These are phyloP conservation scores for Penicillium maclennaniae DNA, from an alignment of 495 filamentous ascomycete species.

Conservation along the genomic window DNA sequence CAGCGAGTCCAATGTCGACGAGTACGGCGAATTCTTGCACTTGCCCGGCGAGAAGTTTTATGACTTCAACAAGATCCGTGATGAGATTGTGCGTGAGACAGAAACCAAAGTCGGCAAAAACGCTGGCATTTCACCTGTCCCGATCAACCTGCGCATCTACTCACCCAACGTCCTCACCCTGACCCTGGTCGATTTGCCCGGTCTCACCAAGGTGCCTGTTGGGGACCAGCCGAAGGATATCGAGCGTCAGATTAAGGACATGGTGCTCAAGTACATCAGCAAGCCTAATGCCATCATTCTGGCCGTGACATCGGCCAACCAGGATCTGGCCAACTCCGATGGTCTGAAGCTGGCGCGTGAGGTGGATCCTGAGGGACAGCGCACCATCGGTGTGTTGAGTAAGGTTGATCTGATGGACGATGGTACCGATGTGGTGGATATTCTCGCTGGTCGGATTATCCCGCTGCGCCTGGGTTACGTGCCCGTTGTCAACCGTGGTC, in stretches of 20 bases:
- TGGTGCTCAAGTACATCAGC: conserved; percentile 98
- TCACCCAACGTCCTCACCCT: conserved; percentile 97
- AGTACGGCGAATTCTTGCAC: conserved; percentile 99
- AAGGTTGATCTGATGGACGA: conserved; percentile 99
- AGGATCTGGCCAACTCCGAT: conserved; percentile 98
- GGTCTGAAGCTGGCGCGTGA: conserved; percentile 95
- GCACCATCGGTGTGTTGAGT: conserved; percentile 97
- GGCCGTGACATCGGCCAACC: conserved; percentile 93
- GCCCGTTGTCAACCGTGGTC: conserved; percentile 97
- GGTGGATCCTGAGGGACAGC: conserved; percentile 95
- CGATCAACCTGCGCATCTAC: conserved; percentile 97
- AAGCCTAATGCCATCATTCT: conserved; percentile 98
- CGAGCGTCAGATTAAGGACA: conserved; percentile 93
- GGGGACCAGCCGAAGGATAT: conserved; percentile 99
- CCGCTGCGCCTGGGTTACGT: conserved; percentile 94
- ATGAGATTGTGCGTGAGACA: conserved; percentile 96
- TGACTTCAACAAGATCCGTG: conserved; percentile 99
- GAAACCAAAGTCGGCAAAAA: conserved; percentile 94
- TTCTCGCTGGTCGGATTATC: conserved; percentile 96
- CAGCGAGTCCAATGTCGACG: conserved; percentile 83
- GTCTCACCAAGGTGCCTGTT: conserved; percentile 95
- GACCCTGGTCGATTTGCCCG: conserved; percentile 95
- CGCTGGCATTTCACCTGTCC: conserved; percentile 91
- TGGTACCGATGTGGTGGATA: conserved; percentile 98
- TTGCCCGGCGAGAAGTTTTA: conserved; percentile 97